Evolutionary conservation across 2,329 filamentous ascomycete genomes (phyloP).

Genomic region (Fusarium mundagurra): DNA sequence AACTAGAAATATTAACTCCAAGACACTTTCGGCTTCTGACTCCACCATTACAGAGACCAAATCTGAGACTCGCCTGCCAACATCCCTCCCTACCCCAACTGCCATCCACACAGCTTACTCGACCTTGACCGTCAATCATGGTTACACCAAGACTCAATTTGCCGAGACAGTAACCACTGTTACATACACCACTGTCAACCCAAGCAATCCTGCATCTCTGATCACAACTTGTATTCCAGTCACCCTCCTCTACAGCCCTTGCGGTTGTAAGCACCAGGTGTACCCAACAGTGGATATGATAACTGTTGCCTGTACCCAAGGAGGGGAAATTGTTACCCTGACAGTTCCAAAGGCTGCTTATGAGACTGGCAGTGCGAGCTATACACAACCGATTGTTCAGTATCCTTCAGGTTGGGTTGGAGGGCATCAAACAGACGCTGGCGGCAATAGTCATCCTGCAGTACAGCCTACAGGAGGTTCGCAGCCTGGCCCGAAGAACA

Average conservation of each 20-base stretch:
- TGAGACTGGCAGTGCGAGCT: fast-evolving
- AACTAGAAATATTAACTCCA: neutral
- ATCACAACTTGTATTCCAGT: neutral
- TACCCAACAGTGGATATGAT: neutral
- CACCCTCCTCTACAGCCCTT: neutral
- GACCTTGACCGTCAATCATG: neutral
- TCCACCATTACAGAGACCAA: neutral
- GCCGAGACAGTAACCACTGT: neutral
- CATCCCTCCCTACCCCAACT: neutral
- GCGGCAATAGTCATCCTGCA: fast-evolving
- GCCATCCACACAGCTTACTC: neutral
- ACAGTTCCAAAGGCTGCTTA: neutral
- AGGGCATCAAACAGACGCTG: neutral
- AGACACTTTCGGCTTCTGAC: neutral
- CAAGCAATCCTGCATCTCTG: neutral
- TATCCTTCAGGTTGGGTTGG: neutral
- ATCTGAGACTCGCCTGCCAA: neutral
- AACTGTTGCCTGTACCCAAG: neutral
- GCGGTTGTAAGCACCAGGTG: neutral
- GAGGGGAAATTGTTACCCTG: neutral
- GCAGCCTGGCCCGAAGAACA: neutral
- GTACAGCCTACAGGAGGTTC: neutral
- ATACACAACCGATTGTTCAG: neutral
- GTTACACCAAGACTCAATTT: neutral
- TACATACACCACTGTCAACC: neutral